Base-by-base conservation (phyloP, 352 stramenopile species). In the Globisporangium emineosum region DNA sequence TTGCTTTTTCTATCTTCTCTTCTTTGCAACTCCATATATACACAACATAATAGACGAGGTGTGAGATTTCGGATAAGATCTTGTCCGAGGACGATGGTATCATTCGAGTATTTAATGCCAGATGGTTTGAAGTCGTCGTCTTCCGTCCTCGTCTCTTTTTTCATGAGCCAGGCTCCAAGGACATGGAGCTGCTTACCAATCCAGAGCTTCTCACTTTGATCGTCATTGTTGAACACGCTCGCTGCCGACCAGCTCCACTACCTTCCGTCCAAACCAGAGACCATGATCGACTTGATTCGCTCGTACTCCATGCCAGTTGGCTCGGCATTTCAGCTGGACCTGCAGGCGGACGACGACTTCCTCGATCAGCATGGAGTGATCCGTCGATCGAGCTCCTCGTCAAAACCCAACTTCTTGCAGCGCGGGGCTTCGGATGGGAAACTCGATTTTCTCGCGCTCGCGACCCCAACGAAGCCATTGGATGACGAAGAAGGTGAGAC, bases 291-390 rank as follows among this genome's bases (percentile, higher is more conserved):
- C 3, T 30, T 64, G 45, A 35, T 57, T n/a, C 45, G 58, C 32
- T 64, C 40, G 35, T 52, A 65, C 25, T 60, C 50, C 10, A 53
- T 66, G 49, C 60, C 49, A 7, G 35, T 60, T 3, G 49, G 33
- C 17, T 62, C 55, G 13, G 59, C 71, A 1, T 42, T 86, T 15
- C 73, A 83, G 10, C 66, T 64, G 0, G 69, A 73, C 9, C 68
- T 66, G 15, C 23, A 8, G 30, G 4, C 13, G 25, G 40, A 62
- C 17, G 77, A 83, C 59, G n/a, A n/a, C n/a, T 88, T 68, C 53
- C 62, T 85, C 6, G 75, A 84, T 55, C 40, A 64, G n/a, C 43
- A 86, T 57, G 77, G 79, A 29, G 71, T 80, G 25, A 62, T 78
- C 12, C 72, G 76, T 30, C 77, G 79, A 57, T 81, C 73, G 1